A percentile compares a stretch with the other conserved stretches of the same genome.
phyloP scores from a whole-genome alignment of 2,329 filamentous ascomycete genomes.

The Diplodia mutila region DNA sequence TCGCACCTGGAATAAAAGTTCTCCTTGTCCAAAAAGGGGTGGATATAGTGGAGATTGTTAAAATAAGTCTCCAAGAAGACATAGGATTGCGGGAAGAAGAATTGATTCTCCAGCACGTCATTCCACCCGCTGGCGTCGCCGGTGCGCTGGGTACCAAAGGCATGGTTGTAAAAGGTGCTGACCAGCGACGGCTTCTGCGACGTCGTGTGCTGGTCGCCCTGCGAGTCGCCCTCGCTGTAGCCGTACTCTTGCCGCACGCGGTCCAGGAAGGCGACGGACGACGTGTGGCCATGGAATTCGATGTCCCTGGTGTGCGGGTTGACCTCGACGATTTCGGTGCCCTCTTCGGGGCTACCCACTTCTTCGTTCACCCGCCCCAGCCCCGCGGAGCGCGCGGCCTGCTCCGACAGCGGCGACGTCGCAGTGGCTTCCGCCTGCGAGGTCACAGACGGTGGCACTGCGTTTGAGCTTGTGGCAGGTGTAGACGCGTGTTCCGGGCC shows the following conservation, averaged over 20 bases:
- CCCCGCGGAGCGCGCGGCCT: neutral
- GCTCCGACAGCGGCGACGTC: conserved; percentile 12
- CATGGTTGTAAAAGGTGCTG: conserved; percentile 52
- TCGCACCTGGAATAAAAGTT: conserved; percentile 50
- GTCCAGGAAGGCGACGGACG: conserved; percentile 51
- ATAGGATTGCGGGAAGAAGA: conserved; percentile 51
- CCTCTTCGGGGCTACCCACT: conserved; percentile 42
- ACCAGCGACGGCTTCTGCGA: conserved; percentile 45
- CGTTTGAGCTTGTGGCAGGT: neutral
- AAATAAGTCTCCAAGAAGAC: conserved; percentile 54
- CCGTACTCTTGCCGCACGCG: conserved; percentile 42
- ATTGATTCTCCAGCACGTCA: conserved; percentile 34
- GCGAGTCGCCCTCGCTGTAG: conserved; percentile 7
- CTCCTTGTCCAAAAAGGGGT: conserved; percentile 54
- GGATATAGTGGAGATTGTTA: conserved; percentile 53
- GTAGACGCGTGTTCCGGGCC: neutral
- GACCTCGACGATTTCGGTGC: conserved; percentile 51
- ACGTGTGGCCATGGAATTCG: conserved; percentile 55
- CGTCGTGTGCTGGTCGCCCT: conserved; percentile 28
- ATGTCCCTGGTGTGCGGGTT: conserved; percentile 45
- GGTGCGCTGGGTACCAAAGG: conserved; percentile 40
- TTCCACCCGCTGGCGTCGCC: conserved; percentile 15
- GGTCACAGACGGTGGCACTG: neutral
- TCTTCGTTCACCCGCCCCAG: conserved; percentile 6
- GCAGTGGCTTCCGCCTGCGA: neutral